These are phyloP conservation scores for Heterobasidion irregulare DNA, from an alignment of 1,284 basidiomycete species.

Conservation along the genomic window DNA sequence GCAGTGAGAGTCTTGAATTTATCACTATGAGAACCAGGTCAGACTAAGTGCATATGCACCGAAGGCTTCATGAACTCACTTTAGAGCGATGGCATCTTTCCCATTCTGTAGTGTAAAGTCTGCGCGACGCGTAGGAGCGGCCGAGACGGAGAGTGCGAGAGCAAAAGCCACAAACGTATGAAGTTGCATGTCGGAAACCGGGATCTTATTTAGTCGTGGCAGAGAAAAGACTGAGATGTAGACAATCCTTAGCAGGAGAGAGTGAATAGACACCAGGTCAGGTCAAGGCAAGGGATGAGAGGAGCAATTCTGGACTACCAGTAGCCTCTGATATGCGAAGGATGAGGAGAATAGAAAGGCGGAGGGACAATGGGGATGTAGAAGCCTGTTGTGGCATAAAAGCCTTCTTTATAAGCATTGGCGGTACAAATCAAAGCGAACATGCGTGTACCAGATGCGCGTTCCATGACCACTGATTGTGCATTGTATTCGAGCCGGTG, in stretches of 20 bases:
- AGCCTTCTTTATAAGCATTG: background rate
- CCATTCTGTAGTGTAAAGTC: conserved; percentile 39
- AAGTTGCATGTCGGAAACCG: background rate
- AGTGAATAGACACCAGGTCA: conserved; percentile 8
- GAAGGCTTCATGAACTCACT: conserved; percentile 27
- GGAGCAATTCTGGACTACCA: background rate
- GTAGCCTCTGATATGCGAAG: background rate
- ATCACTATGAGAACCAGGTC: conserved; percentile 23
- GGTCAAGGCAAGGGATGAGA: conserved; percentile 1
- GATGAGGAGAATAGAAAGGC: background rate
- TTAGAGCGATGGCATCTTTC: conserved; percentile 41
- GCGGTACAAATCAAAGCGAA: too few relatives aligned
- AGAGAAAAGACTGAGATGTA: background rate
- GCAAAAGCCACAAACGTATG: background rate
- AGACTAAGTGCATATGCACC: background rate
- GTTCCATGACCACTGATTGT: too few relatives aligned
- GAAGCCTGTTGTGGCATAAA: background rate
- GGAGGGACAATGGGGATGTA: background rate
- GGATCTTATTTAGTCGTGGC: background rate
- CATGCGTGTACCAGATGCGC: too few relatives aligned
- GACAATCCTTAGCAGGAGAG: background rate
- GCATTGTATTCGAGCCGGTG: too few relatives aligned
- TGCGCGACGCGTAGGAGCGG: conserved; percentile 9
- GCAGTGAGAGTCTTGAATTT: conserved; percentile 35
- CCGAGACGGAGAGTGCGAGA: conserved; percentile 7